These are phyloP conservation scores for Pythium volutum DNA, from an alignment of 352 stramenopile genomes.

Conservation along the genomic window DNA sequence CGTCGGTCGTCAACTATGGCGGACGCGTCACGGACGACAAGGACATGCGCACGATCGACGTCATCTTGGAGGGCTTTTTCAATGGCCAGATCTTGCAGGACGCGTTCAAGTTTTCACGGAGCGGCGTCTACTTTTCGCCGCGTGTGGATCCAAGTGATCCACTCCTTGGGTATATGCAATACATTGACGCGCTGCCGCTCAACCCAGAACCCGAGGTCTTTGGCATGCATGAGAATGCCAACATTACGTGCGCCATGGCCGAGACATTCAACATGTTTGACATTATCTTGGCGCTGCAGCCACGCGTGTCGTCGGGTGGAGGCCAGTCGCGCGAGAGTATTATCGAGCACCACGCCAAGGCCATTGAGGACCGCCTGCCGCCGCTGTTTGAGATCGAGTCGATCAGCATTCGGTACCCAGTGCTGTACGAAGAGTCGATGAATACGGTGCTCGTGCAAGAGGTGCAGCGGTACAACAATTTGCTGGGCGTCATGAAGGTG, in stretches of 20 bases:
- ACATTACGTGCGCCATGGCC: slow-evolving; percentile 91
- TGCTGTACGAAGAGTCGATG: slow-evolving; percentile 89
- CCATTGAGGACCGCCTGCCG: slow-evolving; percentile 80
- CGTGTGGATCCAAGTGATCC: slow-evolving; percentile 59
- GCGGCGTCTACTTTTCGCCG: slow-evolving; percentile 69
- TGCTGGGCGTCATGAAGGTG: slow-evolving; percentile 80
- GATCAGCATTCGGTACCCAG: slow-evolving; percentile 81
- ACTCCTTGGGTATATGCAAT: slow-evolving; percentile 77
- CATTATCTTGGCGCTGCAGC: slow-evolving; percentile 83
- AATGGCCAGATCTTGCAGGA: slow-evolving; percentile 62
- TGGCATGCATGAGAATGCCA: slow-evolving; percentile 94
- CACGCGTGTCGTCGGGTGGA: slow-evolving; percentile 66
- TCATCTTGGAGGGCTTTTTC: slow-evolving; percentile 84
- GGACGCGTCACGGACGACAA: slow-evolving; percentile 92
- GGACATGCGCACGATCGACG: slow-evolving; percentile 85
- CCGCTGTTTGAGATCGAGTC: slow-evolving; percentile 83
- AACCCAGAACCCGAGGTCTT: slow-evolving; percentile 93
- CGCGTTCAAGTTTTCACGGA: slow-evolving; percentile 62
- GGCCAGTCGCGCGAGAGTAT: slow-evolving; percentile 86
- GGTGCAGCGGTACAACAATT: slow-evolving; percentile 88
- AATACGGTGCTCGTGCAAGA: slow-evolving; percentile 93
- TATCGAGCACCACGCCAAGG: slow-evolving; percentile 78
- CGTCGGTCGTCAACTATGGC: slow-evolving; percentile 91
- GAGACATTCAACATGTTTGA: slow-evolving; percentile 90
- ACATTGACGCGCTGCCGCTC: slow-evolving; percentile 84